Base-by-base conservation (phyloP, 371 early-diverging fungal species). In the Mycotypha africana region DNA sequence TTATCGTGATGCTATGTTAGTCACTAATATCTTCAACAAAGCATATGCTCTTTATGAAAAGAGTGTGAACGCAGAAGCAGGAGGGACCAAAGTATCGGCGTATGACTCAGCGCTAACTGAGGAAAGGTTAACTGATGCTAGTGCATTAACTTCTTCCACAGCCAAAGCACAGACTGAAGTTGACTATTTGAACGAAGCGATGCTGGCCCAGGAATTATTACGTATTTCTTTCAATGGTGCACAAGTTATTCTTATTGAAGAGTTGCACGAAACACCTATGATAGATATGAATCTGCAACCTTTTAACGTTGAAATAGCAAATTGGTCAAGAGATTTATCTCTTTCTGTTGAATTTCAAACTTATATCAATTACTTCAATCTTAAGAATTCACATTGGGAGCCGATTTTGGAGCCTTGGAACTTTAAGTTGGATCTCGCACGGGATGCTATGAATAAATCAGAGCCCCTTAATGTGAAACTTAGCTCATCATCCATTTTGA, bases 311-410 rank as follows among this genome's bases (percentile, higher is more conserved):
- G 82, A 88, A 42, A 79, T 88, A 3, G 62, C 81, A 2, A 90
- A 98, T 53, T 98, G 98, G 98, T 87, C 89, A 0, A 71, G 84
- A 7, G 62, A 76, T 49, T 56, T 93, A 51, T 82, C 84, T 16
- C 79, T 91, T 10, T 79, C 87, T 47, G 79, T 84, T 3, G 72
- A 81, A 2, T 61, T 97, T 12, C 65, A 75, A 20, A 53, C 93
- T 19, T 81, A 82, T 42, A 81, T 87, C 45, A 95, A 95, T 54
- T 92, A 88, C 64, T 98, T 91, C 55, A 97, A 98, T 67, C 70
- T 93, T 39, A 88, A 89, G 42, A 96, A 93, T 63, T 97, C 98
- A 9, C 93, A 95, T 56, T 98, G 99, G 99, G 99, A 98, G 61
- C 97, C 98, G 0, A 47, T 98, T 20, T 50, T 97, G 19, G 99